A percentile compares a stretch with the other conserved stretches of the same genome.
Evolutionary conservation across 2,329 filamentous ascomycete genomes (phyloP).

Genomic region (Xylaria sp.): DNA sequence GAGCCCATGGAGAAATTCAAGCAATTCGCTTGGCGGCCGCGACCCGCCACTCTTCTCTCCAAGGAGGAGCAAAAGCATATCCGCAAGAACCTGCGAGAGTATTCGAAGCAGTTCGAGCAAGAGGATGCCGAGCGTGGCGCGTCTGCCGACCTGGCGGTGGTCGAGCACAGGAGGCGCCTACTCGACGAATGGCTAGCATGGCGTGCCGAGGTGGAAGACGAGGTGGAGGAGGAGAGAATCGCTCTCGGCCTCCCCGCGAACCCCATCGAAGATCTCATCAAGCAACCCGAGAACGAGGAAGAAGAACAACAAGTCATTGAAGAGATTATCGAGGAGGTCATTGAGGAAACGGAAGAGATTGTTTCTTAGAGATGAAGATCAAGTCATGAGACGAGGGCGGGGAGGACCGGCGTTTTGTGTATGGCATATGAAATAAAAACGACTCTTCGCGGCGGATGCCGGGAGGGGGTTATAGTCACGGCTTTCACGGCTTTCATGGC

Average conservation of each 20-base stretch:
- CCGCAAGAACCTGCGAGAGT: slow-evolving; percentile 97
- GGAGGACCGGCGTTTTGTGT: slow-evolving; percentile 35
- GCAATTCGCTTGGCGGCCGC: slow-evolving; percentile 93
- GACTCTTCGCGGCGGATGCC: slow-evolving; percentile 4
- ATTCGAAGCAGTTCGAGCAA: slow-evolving; percentile 92
- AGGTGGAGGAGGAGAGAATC: slow-evolving; percentile 74
- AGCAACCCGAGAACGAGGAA: slow-evolving; percentile 67
- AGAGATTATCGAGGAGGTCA: slow-evolving; percentile 83
- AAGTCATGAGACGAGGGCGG: background rate
- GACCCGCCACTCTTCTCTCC: slow-evolving; percentile 85
- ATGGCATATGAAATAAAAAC: slow-evolving; percentile 31
- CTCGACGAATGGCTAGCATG: slow-evolving; percentile 90
- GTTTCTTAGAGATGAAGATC: slow-evolving; percentile 42
- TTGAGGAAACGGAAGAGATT: slow-evolving; percentile 85
- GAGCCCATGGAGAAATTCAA: slow-evolving; percentile 97
- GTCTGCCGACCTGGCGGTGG: slow-evolving; percentile 90
- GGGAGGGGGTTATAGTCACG: background rate
- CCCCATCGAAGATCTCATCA: slow-evolving; percentile 65
- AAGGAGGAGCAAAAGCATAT: slow-evolving; percentile 98
- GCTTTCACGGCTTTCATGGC: slow-evolving; percentile 9
- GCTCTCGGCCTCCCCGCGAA: slow-evolving; percentile 70
- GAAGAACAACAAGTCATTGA: slow-evolving; percentile 82
- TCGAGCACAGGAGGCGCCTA: slow-evolving; percentile 81
- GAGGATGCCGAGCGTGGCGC: slow-evolving; percentile 93
- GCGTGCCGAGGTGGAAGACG: slow-evolving; percentile 74